Percentiles rank a stretch among this genome's conserved stretches.
These are phyloP conservation scores for Caryocar brasiliense DNA, from an alignment of 441 rosid genomes.

Conservation along the genomic window DNA sequence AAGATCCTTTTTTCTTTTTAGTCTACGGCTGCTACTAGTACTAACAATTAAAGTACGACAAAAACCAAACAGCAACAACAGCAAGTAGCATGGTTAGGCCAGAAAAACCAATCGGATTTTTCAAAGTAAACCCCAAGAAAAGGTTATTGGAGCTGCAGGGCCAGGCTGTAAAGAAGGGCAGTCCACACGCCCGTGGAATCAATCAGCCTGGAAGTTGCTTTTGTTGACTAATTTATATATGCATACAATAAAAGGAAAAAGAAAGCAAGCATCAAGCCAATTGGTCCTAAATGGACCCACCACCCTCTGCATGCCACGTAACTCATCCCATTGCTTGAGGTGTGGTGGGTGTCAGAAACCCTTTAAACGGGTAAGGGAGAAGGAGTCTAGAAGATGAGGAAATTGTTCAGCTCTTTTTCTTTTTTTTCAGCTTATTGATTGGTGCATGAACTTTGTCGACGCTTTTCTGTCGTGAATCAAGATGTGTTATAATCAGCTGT, in stretches of 20 bases:
- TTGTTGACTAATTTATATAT: conserved; percentile 35
- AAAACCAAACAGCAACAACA: background rate
- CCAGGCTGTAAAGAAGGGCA: background rate
- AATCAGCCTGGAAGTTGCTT: conserved; percentile 25
- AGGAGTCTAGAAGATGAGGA: too few relatives aligned
- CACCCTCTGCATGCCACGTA: conserved; percentile 17
- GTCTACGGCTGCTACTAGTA: too few relatives aligned
- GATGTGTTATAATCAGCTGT: too few relatives aligned
- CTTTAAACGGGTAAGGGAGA: background rate
- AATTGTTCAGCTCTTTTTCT: too few relatives aligned
- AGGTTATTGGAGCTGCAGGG: background rate
- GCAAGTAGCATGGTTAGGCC: too few relatives aligned
- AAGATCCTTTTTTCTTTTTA: too few relatives aligned
- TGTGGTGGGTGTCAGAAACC: conserved; percentile 5
- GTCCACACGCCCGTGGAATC: background rate
- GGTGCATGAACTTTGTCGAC: too few relatives aligned
- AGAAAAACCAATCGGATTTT: background rate
- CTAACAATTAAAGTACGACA: too few relatives aligned
- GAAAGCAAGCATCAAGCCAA: background rate
- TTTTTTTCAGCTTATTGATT: too few relatives aligned
- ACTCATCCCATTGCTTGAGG: conserved; percentile 18
- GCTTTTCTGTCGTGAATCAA: too few relatives aligned
- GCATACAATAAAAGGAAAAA: background rate
- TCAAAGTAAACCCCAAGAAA: background rate
- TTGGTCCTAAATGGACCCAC: conserved; percentile 7